phyloP scores from a whole-genome alignment of 345 rosid genomes.

The Gossypium mustelinum region DNA sequence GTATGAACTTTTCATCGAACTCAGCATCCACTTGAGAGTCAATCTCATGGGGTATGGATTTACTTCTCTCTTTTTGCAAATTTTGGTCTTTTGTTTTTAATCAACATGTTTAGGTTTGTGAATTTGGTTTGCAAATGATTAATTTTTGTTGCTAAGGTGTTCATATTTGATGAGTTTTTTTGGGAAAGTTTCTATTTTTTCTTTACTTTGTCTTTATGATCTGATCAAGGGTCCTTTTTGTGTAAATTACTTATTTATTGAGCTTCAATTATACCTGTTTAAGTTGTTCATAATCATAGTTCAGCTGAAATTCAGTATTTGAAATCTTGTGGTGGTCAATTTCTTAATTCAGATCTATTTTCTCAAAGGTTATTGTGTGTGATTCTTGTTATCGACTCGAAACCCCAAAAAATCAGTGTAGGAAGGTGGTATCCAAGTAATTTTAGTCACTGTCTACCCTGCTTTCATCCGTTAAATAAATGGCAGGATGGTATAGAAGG shows the following conservation, averaged over 20 bases:
- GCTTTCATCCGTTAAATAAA: background rate
- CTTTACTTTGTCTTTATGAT: background rate
- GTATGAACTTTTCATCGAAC: constrained; percentile 94
- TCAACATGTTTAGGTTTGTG: background rate
- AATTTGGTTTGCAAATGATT: constrained; percentile 1
- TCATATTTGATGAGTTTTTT: background rate
- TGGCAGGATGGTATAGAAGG: background rate
- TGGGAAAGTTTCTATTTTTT: background rate
- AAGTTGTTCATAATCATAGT: background rate
- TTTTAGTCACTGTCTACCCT: background rate
- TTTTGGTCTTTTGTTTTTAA: background rate
- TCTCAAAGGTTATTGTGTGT: background rate
- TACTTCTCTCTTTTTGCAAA: background rate
- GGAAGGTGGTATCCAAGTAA: background rate
- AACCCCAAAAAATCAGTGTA: too few species aligned
- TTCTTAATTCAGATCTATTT: constrained; percentile 10
- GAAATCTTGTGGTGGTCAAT: background rate
- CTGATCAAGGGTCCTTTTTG: background rate
- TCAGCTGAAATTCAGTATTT: background rate
- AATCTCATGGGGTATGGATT: constrained; percentile 73
- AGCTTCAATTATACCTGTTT: background rate
- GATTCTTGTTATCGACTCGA: background rate
- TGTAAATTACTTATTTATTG: background rate
- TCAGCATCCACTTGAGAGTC: constrained; percentile 85
- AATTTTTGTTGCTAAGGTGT: background rate